A percentile compares a stretch with the other conserved stretches of the same genome.
Conservation (phyloP, 2,329 filamentous ascomycete species). For the Cercospora citrullina region DNA sequence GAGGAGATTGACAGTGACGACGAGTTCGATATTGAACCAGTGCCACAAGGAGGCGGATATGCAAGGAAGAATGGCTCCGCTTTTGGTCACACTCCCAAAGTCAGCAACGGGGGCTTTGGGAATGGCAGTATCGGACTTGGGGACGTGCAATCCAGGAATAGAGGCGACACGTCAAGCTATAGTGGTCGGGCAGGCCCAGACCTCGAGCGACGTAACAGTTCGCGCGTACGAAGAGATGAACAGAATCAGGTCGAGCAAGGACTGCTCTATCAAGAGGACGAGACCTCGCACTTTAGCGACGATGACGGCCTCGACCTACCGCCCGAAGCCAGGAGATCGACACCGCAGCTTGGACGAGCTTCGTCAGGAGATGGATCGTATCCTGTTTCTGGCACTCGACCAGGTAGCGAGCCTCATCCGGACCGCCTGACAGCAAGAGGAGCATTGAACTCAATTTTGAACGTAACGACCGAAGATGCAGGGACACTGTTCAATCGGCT, state of each 20-base stretch:
- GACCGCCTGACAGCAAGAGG: constrained; percentile 64
- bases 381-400: constrained; percentile 43
- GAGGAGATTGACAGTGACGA: constrained; percentile 98
- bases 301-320: constrained; percentile 62
- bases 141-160: constrained; percentile 36
- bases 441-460: constrained; percentile 78
- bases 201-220: constrained; percentile 56
- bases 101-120: constrained; percentile 51
- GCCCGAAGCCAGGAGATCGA: constrained; percentile 53
- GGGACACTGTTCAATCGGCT: constrained; percentile 86
- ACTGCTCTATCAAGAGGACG: constrained; percentile 53
- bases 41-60: constrained; percentile 62
- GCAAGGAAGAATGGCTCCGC: constrained; percentile 76
- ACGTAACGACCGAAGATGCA: constrained; percentile 77
- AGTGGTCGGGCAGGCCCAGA: constrained; percentile 42
- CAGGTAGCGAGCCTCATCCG: constrained; percentile 25
- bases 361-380: constrained; percentile 35
- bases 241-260: constrained; percentile 53
- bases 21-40: constrained; percentile 90
- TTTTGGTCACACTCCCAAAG: constrained; percentile 74
- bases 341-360: constrained; percentile 30
- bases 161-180: constrained; percentile 58
- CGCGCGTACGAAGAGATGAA: constrained; percentile 45
- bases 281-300: constrained; percentile 40
- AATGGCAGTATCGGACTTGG: constrained; percentile 37